Evolutionary conservation across 768 basidiomycete genomes (phyloP), one percentile per base, ranked within the genome.

Genomic region (Boletus tomentosulus): DNA sequence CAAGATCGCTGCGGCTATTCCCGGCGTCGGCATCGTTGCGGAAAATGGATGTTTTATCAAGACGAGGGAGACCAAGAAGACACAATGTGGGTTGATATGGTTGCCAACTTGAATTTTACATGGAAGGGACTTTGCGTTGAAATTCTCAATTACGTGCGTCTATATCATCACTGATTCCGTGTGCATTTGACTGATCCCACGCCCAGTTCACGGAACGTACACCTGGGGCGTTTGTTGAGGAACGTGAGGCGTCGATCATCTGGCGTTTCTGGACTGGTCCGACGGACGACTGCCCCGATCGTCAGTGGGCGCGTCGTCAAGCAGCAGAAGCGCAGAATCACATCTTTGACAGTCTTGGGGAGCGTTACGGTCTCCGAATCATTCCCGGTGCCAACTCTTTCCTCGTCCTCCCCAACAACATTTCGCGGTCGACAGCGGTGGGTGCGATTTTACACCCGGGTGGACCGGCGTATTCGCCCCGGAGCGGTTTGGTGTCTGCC

Each of bases 251-350:
- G 0, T 91, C 88, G 10, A 73, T 93, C 56, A 81, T 92, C 4
- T 94, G 91, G 89, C 79, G 89, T 0, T 94, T 86, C 77, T 91
- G 87, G 85, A 86, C 83, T 0, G 85, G 68, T 1, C 62, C 68
- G 13, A 59, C 66, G 5, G 70, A 75, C 34, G 78, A 82, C 35
- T 71, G 73, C 38, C 67, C 82, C 0, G 87, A 89, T 62, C 76
- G 85, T 11, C 82, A 81, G 52, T 94, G 92, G 92, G 92, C 90
- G 0, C 79, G 86, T 31, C 74, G 92, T 22, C 91, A 93, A 65
- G 92, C 92, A 1, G 89, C 89, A 0, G 91, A 92, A 66, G 92
- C 92, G 22, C 92, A 93, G 70, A 94, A 94, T 70, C 92, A 93
- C 62, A 89, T 92, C 57, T 92, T 90, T 64, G 91, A 92, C 67